Percentiles rank a stretch among this genome's conserved stretches.
Evolutionary conservation across 192 early-diverging fungal species (phyloP).

Genomic region (Coemansia guatemalensis): DNA sequence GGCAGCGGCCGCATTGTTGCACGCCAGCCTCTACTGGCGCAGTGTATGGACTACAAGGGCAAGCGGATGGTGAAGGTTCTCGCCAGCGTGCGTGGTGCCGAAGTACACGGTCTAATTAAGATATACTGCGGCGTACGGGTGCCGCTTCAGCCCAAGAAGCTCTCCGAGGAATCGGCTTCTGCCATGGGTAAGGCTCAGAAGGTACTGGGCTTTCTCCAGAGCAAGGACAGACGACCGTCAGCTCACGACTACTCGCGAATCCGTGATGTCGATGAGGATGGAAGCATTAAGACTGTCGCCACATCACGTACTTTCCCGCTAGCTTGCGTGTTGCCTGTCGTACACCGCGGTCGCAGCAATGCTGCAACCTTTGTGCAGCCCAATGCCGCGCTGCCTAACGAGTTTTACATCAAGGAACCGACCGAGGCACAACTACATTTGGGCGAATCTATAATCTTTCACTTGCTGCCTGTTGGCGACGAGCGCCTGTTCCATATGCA

Average conservation of each 20-base stretch:
- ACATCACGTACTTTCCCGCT: constrained; percentile 50
- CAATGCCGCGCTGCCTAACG: constrained; percentile 42
- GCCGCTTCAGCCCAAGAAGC: constrained; percentile 34
- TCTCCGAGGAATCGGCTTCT: constrained; percentile 3
- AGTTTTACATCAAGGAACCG: constrained; percentile 57
- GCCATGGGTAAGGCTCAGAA: constrained; percentile 26
- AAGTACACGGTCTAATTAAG: constrained; percentile 49
- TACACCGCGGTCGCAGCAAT: constrained; percentile 41
- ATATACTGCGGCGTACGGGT: constrained; percentile 50
- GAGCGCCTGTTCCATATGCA: constrained; percentile 54
- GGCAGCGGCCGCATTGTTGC: too few species aligned
- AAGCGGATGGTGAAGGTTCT: constrained; percentile 56
- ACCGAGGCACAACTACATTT: constrained; percentile 39
- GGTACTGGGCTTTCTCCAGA: constrained; percentile 44
- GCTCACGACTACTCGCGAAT: constrained; percentile 48
- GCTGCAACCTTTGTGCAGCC: constrained; percentile 50
- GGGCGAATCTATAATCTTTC: constrained; percentile 51
- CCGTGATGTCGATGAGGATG: constrained; percentile 51
- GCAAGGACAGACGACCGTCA: constrained; percentile 35
- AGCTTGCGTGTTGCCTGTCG: constrained; percentile 41
- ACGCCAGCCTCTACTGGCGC: constrained; percentile 49
- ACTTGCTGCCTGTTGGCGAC: constrained; percentile 51
- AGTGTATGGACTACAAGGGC: constrained; percentile 54
- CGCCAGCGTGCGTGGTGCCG: constrained; percentile 34
- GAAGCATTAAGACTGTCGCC: constrained; percentile 35